phyloP scores from a whole-genome alignment of 2,329 filamentous ascomycete genomes.

The Sarocladiaceae sp. region DNA sequence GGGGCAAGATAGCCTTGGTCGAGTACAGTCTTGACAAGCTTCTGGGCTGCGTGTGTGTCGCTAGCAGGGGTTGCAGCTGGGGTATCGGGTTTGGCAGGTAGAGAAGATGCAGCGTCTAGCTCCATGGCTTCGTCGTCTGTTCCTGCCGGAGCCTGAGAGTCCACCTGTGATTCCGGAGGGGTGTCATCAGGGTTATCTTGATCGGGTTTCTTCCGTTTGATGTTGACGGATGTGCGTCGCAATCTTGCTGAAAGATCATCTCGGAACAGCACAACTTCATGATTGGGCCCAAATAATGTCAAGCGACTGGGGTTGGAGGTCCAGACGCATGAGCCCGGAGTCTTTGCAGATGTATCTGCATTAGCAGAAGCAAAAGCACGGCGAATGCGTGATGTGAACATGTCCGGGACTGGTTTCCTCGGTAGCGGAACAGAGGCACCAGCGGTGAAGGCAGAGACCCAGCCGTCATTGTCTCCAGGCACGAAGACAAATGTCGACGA shows the following conservation, averaged over 20 bases:
- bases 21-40: constrained; percentile 84
- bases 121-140: constrained; percentile 32
- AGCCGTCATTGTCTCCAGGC: constrained; percentile 96
- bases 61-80: constrained; percentile 21
- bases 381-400: constrained; percentile 85
- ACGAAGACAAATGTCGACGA: constrained; percentile 86
- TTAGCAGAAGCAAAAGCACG: constrained; percentile 78
- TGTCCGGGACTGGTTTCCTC: constrained; percentile 68
- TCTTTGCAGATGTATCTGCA: constrained; percentile 50
- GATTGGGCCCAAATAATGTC: constrained; percentile 78
- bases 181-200: constrained; percentile 27
- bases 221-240: constrained; percentile 69
- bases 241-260: constrained; percentile 82
- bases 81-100: constrained; percentile 3
- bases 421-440: constrained; percentile 70
- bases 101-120: constrained; percentile 28
- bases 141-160: constrained; percentile 13
- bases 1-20: constrained; percentile 88
- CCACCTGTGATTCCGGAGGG: constrained; percentile 12
- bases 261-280: constrained; percentile 82
- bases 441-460: constrained; percentile 79
- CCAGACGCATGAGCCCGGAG: constrained; percentile 66
- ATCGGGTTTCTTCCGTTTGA: constrained; percentile 44
- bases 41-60: constrained; percentile 59
- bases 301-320: constrained; percentile 82